Conservation (phyloP, 1,139 yeast species). For the Yamadazyma trypodendri region DNA sequence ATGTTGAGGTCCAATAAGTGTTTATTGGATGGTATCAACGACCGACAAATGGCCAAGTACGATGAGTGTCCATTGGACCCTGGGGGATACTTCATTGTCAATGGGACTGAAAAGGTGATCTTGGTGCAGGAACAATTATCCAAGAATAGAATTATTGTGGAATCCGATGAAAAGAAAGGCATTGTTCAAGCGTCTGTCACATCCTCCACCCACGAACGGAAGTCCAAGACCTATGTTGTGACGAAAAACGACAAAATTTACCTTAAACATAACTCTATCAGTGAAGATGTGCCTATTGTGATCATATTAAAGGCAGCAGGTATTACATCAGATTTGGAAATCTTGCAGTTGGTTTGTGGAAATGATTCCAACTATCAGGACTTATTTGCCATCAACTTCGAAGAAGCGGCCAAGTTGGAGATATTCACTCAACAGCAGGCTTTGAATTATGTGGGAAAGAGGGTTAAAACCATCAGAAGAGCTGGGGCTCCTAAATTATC, state of each 20-base stretch:
- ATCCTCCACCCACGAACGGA: constrained; percentile 95
- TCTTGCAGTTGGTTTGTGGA: constrained; percentile 92
- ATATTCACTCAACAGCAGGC: constrained; percentile 95
- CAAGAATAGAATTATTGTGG: constrained; percentile 96
- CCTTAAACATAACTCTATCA: constrained; percentile 89
- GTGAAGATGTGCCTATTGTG: constrained; percentile 95
- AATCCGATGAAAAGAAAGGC: constrained; percentile 91
- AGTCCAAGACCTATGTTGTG: constrained; percentile 92
- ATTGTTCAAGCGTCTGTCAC: constrained; percentile 97
- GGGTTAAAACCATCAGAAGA: constrained; percentile 90
- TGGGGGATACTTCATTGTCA: constrained; percentile 96
- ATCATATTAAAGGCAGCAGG: constrained; percentile 95
- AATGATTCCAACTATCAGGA: constrained; percentile 86
- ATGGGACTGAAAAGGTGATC: constrained; percentile 97
- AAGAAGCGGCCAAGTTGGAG: constrained; percentile 85
- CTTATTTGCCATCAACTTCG: constrained; percentile 86
- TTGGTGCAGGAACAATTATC: constrained; percentile 95
- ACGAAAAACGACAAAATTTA: constrained; percentile 88
- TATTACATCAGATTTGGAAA: constrained; percentile 85
- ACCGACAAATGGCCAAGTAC: constrained; percentile 78
- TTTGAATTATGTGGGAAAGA: constrained; percentile 81
- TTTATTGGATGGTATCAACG: constrained; percentile 74
- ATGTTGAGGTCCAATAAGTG: constrained; percentile 95
- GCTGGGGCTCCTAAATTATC: constrained; percentile 79
- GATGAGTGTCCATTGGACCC: constrained; percentile 98